Evolutionary conservation across 1,139 yeast genomes (phyloP).

Genomic region (Scheffersomyces quercinus): DNA sequence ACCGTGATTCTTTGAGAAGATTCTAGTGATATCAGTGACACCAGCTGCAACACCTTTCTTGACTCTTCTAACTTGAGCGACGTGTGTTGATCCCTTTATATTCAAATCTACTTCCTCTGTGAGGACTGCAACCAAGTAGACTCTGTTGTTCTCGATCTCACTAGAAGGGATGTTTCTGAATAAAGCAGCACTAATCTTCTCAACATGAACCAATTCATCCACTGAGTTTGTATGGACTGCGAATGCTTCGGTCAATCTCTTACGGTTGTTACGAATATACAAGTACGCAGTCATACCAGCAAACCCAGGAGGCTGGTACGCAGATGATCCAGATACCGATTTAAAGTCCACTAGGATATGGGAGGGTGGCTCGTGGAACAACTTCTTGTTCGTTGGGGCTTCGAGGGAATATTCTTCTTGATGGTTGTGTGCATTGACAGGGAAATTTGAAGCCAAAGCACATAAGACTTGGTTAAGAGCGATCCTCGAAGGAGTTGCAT

Average conservation of each 20-base stretch:
- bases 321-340: constrained; percentile 64
- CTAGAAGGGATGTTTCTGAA: constrained; percentile 78
- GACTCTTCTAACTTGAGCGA: constrained; percentile 41
- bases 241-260: constrained; percentile 78
- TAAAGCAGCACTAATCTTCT: constrained; percentile 74
- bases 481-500: constrained; percentile 53
- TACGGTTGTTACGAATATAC: constrained; percentile 65
- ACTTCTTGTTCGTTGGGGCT: constrained; percentile 49
- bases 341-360: constrained; percentile 81
- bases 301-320: constrained; percentile 66
- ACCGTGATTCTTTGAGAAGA: constrained; percentile 68
- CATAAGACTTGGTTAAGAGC: constrained; percentile 70
- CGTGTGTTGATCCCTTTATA: constrained; percentile 25
- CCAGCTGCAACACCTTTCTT: constrained; percentile 89
- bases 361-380: constrained; percentile 60
- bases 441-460: constrained; percentile 75
- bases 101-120: constrained; percentile 57
- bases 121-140: constrained; percentile 67
- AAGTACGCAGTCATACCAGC: constrained; percentile 72
- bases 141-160: constrained; percentile 60
- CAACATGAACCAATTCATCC: constrained; percentile 59
- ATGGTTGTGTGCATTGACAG: constrained; percentile 47
- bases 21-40: constrained; percentile 79
- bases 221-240: constrained; percentile 65
- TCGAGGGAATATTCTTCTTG: constrained; percentile 34